Evolutionary conservation across 225 moss, liverwort and hornwort genomes (phyloP), one percentile per base, ranked within the genome.

Genomic region (Pleurozium schreberi): DNA sequence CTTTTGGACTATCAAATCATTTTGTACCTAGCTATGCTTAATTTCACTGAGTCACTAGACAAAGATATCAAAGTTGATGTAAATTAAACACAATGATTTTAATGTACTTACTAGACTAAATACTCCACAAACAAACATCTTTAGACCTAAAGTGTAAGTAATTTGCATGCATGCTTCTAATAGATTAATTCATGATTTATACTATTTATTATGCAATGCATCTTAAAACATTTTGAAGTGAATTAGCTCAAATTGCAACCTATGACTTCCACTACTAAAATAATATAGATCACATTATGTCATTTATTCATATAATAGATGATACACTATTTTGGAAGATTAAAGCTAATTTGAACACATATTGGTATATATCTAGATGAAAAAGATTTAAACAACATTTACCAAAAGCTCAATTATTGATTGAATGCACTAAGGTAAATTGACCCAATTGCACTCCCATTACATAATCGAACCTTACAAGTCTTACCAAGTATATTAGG

Each of bases 361-460:
- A 78, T 55, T n/a, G n/a, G 4, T 11, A 7, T 11, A 79, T 40
- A 0, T 28, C 1, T 58, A 27, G 1, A 79, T 26, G 17, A 26
- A 57, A 57, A n/a, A 26, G 16, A 78, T 7, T 17, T 3, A 79
- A 79, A 58, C 18, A 79, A n/a, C 7, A 79, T 40, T n/a, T 58
- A n/a, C 1, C 4, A 40, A 57, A n/a, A 28, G 18, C 8, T 18
- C 11, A 27, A 27, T 58, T 5, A 28, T 58, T 58, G 12, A 18
- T 28, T 80, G 27, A 58, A 18, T 7, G 28, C 27, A 38, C 4
- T 4, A 53, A 52, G 8, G 3, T 22, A 52, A 22, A 55, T 4
- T 6, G 0, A 38, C 4, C 55, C 38, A 53, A 78, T 55, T 38
- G 6, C 10, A 53, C 0, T 0, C n/a, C 11, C 11, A 0, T 53